Percentiles rank a stretch among this genome's conserved stretches.
phyloP scores from a whole-genome alignment of 352 stramenopile species.

The Blastocystis sp. region DNA sequence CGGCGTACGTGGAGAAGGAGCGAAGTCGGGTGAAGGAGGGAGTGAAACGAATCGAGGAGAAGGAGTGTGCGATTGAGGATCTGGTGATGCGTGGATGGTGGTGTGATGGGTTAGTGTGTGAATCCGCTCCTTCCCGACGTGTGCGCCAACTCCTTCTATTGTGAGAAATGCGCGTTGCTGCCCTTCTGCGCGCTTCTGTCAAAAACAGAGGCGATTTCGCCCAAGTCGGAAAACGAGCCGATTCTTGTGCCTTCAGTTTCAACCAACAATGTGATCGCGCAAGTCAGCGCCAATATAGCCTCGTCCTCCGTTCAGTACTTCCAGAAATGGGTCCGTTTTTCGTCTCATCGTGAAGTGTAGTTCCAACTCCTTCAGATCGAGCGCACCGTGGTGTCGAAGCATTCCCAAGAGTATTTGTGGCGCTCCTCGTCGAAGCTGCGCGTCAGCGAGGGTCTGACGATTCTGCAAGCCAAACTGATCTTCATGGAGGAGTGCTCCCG shows the following conservation, averaged over 20 bases:
- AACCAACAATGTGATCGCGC: not conserved
- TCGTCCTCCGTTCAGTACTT: slow-evolving; percentile 17
- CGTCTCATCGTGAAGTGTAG: not conserved
- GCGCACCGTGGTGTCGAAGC: not conserved
- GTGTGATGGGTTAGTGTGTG: not conserved
- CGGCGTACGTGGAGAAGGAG: not conserved
- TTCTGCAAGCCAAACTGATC: not conserved
- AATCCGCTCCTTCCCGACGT: not conserved
- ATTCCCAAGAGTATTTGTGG: not conserved
- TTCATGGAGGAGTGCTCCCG: not conserved
- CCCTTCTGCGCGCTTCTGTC: slow-evolving; percentile 38
- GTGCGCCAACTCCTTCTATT: slow-evolving; percentile 23
- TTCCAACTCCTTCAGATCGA: slow-evolving; percentile 60
- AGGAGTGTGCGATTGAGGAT: slow-evolving; percentile 44
- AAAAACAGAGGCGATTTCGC: not conserved
- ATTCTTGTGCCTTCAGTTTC: too few species aligned
- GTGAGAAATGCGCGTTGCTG: slow-evolving; percentile 11
- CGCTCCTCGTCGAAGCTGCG: not conserved
- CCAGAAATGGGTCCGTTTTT: slow-evolving; percentile 28
- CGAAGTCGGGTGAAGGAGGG: not conserved
- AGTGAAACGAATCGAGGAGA: not conserved
- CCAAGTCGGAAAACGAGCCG: not conserved
- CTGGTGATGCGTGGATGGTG: not conserved
- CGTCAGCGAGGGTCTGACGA: not conserved
- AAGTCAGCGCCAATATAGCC: not conserved